Conservation (phyloP, 2,329 filamentous ascomycete genomes). For the Polychaeton citri region DNA sequence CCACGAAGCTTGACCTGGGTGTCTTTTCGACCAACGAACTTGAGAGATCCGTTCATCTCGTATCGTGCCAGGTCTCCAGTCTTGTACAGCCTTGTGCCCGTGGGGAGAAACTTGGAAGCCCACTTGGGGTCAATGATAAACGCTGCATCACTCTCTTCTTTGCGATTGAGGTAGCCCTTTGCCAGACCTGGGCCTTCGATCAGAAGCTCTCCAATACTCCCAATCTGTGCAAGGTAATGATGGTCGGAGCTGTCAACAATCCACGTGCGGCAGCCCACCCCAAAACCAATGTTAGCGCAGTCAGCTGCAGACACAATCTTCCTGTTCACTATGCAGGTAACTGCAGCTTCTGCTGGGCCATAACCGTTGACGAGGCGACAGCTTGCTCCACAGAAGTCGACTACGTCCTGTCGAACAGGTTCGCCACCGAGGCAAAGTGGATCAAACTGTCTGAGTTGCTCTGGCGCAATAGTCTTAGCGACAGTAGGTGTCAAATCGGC, state of each 20-base stretch:
- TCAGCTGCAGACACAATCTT: not conserved
- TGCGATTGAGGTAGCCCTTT: not conserved
- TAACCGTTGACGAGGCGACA: not conserved
- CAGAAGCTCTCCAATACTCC: constrained; percentile 1
- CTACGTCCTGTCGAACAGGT: not conserved
- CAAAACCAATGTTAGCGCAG: not conserved
- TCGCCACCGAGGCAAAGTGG: not conserved
- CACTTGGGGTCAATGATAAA: not conserved
- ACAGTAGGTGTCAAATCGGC: not conserved
- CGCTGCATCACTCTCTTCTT: not conserved
- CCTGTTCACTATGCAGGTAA: not conserved
- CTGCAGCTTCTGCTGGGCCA: not conserved
- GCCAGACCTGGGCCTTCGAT: constrained; percentile 1
- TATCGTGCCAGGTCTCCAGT: constrained; percentile 15
- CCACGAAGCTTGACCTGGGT: constrained; percentile 12
- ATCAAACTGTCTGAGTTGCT: not conserved
- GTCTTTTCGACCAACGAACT: constrained; percentile 10
- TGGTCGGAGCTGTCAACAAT: not conserved
- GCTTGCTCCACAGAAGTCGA: not conserved
- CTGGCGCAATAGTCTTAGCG: not conserved
- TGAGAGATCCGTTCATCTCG: constrained; percentile 8
- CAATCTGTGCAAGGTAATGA: constrained; percentile 1
- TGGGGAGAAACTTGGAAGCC: not conserved
- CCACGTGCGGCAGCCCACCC: not conserved
- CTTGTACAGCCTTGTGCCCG: constrained; percentile 4